Conservation (phyloP, 2,329 filamentous ascomycete genomes). For the Colletotrichum neosansevieriae region DNA sequence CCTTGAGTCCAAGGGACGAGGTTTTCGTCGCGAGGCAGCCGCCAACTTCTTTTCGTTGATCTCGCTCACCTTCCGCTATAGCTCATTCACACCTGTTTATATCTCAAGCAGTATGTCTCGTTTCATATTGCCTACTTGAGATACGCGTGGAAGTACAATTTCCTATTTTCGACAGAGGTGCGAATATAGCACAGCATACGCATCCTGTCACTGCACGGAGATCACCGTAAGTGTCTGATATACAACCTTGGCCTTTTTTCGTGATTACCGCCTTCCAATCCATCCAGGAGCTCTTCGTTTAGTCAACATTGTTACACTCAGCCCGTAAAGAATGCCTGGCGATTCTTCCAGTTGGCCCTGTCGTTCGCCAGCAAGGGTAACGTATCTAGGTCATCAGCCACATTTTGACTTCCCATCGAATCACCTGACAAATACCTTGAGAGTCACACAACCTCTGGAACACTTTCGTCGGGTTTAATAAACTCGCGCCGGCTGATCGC, state of each 20-base stretch:
- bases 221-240: slow-evolving; percentile 4
- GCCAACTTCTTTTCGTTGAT: too few species aligned
- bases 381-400: neutral
- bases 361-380: neutral
- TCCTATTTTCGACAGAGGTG: neutral
- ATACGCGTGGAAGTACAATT: neutral
- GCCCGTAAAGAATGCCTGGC: too few species aligned
- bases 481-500: neutral
- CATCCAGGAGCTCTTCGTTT: too few species aligned
- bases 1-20: too few species aligned
- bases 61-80: too few species aligned
- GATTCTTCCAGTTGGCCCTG: too few species aligned
- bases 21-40: too few species aligned
- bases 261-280: neutral
- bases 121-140: neutral
- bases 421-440: slow-evolving; percentile 2
- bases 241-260: neutral
- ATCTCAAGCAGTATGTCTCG: neutral
- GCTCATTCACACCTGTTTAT: neutral
- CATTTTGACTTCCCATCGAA: neutral
- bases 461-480: neutral
- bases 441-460: slow-evolving; percentile 11
- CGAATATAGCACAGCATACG: neutral
- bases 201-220: neutral
- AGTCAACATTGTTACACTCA: neutral